A percentile compares a stretch with the other conserved stretches of the same genome.
Evolutionary conservation across 164 flowering plant species (phyloP).

Genomic region (Malania oleifera): DNA sequence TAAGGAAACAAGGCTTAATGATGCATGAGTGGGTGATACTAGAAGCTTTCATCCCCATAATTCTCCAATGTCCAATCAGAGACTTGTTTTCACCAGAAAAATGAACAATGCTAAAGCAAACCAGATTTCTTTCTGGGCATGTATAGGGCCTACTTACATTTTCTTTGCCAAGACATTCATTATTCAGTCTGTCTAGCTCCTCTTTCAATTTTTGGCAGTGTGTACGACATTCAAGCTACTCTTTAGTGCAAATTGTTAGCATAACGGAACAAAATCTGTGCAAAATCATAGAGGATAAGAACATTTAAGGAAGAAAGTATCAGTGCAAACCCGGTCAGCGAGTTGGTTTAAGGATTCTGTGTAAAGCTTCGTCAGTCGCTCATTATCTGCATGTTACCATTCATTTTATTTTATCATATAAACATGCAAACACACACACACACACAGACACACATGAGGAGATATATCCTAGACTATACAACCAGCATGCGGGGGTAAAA

Average conservation of each 20-base stretch:
- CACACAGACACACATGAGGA: neutral
- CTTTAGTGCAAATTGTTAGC: slow-evolving; percentile 1
- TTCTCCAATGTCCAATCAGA: no score
- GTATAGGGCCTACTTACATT: slow-evolving; percentile 28
- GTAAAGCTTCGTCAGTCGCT: slow-evolving; percentile 37
- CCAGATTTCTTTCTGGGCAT: neutral
- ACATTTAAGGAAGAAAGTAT: no score
- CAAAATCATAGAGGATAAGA: neutral
- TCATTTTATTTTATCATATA: neutral
- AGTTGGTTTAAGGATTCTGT: slow-evolving; percentile 38
- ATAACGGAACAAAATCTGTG: neutral
- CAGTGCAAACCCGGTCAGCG: slow-evolving; percentile 42
- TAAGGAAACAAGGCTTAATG: neutral
- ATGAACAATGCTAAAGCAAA: no score
- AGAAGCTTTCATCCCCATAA: neutral
- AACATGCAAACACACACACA: no score
- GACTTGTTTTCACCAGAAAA: no score
- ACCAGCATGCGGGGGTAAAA: no score
- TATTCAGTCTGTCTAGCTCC: slow-evolving; percentile 38
- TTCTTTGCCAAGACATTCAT: slow-evolving; percentile 31
- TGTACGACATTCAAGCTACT: slow-evolving; percentile 40
- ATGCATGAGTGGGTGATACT: neutral
- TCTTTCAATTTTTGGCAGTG: slow-evolving; percentile 40
- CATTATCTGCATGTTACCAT: slow-evolving; percentile 41
- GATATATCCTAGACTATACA: neutral